Percentiles rank a stretch among this genome's conserved stretches.
Conservation (phyloP, 2,329 filamentous ascomycete genomes). For the Immersiporthe knoxdaviesiana region DNA sequence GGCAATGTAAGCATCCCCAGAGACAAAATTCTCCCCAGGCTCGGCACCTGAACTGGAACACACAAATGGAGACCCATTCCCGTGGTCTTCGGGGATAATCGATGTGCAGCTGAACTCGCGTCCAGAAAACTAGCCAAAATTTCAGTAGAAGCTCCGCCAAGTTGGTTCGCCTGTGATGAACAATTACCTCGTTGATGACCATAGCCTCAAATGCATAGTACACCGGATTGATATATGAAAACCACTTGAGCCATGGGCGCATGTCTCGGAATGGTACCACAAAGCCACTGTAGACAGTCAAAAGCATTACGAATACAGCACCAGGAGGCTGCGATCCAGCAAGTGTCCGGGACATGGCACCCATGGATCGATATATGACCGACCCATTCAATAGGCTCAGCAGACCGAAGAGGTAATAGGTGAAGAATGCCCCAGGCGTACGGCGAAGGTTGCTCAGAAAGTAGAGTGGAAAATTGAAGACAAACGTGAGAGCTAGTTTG, state of each 20-base stretch:
- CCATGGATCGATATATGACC: background rate
- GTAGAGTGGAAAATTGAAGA: background rate
- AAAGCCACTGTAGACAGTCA: conserved; percentile 57
- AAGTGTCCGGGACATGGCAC: background rate
- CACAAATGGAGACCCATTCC: background rate
- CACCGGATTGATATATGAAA: conserved; percentile 60
- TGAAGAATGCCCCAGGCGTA: background rate
- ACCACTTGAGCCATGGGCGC: conserved; percentile 67
- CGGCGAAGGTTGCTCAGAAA: background rate
- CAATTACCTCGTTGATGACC: conserved; percentile 62
- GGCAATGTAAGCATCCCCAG: background rate
- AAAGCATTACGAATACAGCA: conserved; percentile 27
- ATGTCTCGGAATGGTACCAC: conserved; percentile 49
- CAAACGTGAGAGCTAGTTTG: background rate
- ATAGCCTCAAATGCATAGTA: conserved; percentile 67
- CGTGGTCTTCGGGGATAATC: background rate
- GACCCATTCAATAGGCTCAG: conserved; percentile 36
- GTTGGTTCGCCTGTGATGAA: background rate
- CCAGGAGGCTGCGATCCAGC: background rate
- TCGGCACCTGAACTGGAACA: background rate
- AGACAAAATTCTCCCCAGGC: background rate
- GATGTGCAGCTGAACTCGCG: background rate
- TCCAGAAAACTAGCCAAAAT: background rate
- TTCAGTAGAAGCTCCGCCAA: too few relatives aligned
- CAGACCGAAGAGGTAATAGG: background rate